These are phyloP conservation scores for Noccaea caerulescens DNA, from an alignment of 345 rosid genomes.

Conservation along the genomic window DNA sequence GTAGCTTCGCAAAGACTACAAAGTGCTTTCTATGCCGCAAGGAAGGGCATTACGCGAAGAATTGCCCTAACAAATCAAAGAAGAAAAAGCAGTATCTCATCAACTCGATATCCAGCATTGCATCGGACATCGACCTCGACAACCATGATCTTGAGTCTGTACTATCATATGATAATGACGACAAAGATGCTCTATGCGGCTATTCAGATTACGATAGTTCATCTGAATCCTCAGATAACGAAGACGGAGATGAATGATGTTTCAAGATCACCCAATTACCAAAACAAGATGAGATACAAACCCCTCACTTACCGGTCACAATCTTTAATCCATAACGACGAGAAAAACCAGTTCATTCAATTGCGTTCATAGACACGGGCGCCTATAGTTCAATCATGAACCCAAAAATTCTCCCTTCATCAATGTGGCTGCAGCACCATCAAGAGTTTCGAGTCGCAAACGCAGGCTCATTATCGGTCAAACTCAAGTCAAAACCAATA, in stretches of 20 bases:
- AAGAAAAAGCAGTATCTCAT: not conserved
- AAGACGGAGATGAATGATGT: not conserved
- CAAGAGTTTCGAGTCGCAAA: not conserved
- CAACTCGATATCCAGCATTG: not conserved
- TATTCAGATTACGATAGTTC: not conserved
- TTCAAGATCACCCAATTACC: not conserved
- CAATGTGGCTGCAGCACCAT: not conserved
- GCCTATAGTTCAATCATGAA: not conserved
- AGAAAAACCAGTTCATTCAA: not conserved
- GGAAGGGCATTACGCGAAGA: not conserved
- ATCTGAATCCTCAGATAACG: too few relatives aligned
- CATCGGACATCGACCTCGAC: not conserved
- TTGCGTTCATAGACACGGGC: not conserved
- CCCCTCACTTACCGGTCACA: not conserved
- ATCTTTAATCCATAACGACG: not conserved
- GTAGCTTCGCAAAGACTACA: too few relatives aligned
- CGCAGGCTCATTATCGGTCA: not conserved
- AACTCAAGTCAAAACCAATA: not conserved
- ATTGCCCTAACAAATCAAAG: not conserved
- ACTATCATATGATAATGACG: not conserved
- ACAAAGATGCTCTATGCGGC: not conserved
- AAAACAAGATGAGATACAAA: not conserved
- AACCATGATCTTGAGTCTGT: not conserved
- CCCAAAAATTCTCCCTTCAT: not conserved
- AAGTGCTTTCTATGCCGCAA: too few relatives aligned